Evolutionary conservation across 352 stramenopile genomes (phyloP).

Genomic region (Peronospora destructor): DNA sequence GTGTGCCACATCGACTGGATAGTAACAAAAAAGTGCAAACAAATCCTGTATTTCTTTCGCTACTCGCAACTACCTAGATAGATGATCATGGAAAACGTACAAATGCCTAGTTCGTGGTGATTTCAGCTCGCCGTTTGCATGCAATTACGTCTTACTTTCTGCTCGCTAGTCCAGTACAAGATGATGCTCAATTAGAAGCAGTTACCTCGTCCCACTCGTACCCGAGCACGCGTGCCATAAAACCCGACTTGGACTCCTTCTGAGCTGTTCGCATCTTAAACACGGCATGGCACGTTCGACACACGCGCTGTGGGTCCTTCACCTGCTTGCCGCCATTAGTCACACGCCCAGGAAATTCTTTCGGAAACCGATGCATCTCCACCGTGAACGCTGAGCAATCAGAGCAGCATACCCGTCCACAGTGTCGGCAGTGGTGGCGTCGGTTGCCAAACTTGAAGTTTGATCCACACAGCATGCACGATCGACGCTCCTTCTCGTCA

Average conservation of each 20-base stretch:
- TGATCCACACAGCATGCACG: constrained; percentile 67
- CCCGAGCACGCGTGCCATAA: constrained; percentile 72
- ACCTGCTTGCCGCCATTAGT: constrained; percentile 56
- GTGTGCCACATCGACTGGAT: constrained; percentile 7
- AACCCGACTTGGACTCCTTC: constrained; percentile 80
- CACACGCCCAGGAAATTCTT: constrained; percentile 68
- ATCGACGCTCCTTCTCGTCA: constrained; percentile 61
- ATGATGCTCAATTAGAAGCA: constrained; percentile 28
- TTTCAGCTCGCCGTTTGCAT: constrained; percentile 6
- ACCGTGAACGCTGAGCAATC: constrained; percentile 76
- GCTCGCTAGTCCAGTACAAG: constrained; percentile 20
- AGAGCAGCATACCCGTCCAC: constrained; percentile 75
- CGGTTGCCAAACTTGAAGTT: constrained; percentile 77
- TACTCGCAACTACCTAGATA: too few species aligned
- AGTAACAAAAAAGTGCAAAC: background rate
- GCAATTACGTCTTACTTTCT: constrained; percentile 20
- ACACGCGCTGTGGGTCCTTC: constrained; percentile 79
- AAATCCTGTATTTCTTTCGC: too few species aligned
- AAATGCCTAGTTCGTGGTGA: constrained; percentile 8
- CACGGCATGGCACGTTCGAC: constrained; percentile 73
- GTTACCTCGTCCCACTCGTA: constrained; percentile 85
- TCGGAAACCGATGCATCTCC: constrained; percentile 78
- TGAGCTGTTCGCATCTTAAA: constrained; percentile 80
- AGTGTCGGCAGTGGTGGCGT: constrained; percentile 82
- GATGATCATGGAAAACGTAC: constrained; percentile 31